These are phyloP conservation scores for Apiospora koreana DNA, from an alignment of 2,329 filamentous ascomycete genomes.

Conservation along the genomic window DNA sequence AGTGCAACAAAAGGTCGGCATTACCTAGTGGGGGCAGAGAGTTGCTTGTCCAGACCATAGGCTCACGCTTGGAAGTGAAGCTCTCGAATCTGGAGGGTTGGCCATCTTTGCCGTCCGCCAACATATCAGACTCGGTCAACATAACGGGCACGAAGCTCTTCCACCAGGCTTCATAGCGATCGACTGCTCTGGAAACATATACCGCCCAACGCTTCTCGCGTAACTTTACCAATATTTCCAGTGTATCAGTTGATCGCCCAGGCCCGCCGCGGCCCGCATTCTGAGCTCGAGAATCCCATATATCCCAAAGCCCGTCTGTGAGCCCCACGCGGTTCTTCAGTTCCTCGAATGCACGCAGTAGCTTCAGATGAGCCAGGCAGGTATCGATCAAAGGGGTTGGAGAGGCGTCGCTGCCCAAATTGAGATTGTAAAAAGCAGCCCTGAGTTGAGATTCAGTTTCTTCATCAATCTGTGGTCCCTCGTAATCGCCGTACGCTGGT, in stretches of 20 bases:
- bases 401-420: background rate
- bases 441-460: background rate
- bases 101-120: constrained; percentile 5
- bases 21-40: constrained; percentile 58
- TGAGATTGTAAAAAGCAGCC: constrained; percentile 9
- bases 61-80: constrained; percentile 32
- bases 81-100: constrained; percentile 21
- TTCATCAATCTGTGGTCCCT: constrained; percentile 2
- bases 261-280: constrained; percentile 23
- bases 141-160: constrained; percentile 29
- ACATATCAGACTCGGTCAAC: constrained; percentile 36
- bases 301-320: constrained; percentile 63
- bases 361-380: constrained; percentile 70
- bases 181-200: constrained; percentile 64
- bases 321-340: constrained; percentile 66
- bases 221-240: constrained; percentile 48
- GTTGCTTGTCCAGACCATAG: constrained; percentile 36
- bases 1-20: constrained; percentile 15
- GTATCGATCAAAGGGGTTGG: constrained; percentile 38
- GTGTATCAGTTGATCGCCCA: background rate
- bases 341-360: constrained; percentile 65
- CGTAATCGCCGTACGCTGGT: background rate
- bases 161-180: constrained; percentile 68
- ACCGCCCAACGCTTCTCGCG: constrained; percentile 71
- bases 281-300: constrained; percentile 47